Evolutionary conservation across 257 asterid species (phyloP).

Genomic region (Gentiana macrophylla): DNA sequence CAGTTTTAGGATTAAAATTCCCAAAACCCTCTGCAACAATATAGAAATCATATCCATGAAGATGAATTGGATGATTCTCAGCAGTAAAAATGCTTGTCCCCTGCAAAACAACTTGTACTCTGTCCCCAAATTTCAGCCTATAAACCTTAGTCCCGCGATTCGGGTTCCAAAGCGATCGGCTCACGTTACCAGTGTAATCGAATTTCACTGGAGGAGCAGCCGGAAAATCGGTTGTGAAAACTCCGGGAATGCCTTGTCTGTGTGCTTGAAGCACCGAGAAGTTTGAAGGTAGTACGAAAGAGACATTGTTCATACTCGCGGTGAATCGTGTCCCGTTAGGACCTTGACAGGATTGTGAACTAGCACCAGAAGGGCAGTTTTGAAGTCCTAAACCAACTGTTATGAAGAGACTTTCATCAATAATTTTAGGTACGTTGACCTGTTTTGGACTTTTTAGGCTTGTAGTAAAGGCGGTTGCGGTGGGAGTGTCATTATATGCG

Average conservation of each 20-base stretch:
- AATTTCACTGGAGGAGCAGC: slow-evolving; percentile 49
- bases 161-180: slow-evolving; percentile 79
- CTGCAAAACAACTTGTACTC: slow-evolving; percentile 71
- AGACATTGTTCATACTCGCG: slow-evolving; percentile 84
- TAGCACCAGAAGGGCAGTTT: slow-evolving; percentile 47
- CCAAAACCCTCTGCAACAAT: slow-evolving; percentile 86
- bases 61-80: slow-evolving; percentile 91
- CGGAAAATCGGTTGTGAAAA: slow-evolving; percentile 73
- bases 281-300: slow-evolving; percentile 71
- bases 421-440: slow-evolving; percentile 47
- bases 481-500: slow-evolving; percentile 69
- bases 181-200: slow-evolving; percentile 80
- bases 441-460: slow-evolving; percentile 55
- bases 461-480: slow-evolving; percentile 60
- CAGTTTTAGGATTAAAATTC: slow-evolving; percentile 50
- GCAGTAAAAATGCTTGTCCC: slow-evolving; percentile 74
- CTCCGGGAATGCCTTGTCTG: slow-evolving; percentile 65
- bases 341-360: slow-evolving; percentile 56
- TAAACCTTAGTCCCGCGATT: slow-evolving; percentile 47
- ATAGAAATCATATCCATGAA: slow-evolving; percentile 85
- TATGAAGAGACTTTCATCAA: slow-evolving; percentile 61
- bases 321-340: slow-evolving; percentile 83
- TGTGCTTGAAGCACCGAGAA: slow-evolving; percentile 75
- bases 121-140: slow-evolving; percentile 51
- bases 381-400: slow-evolving; percentile 78